Percentiles rank a stretch among this genome's conserved stretches.
phyloP scores from a whole-genome alignment of 1,284 basidiomycete genomes.

The Coniferiporia sulphurascens region DNA sequence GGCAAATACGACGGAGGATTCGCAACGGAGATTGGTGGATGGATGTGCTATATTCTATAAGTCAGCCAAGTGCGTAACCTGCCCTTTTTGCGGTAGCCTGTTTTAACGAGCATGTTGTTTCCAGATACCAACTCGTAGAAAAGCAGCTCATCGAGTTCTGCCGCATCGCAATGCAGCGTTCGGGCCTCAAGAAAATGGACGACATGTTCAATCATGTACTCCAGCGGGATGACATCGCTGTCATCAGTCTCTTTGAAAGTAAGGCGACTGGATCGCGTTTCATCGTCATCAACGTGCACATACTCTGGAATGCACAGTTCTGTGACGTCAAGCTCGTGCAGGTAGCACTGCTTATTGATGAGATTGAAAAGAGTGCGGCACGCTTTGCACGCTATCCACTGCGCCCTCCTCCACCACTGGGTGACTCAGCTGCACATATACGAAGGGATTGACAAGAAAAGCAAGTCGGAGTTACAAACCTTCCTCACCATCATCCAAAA shows the following conservation, averaged over 20 bases:
- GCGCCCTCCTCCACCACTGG: slow-evolving; percentile 31
- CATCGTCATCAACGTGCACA: slow-evolving; percentile 88
- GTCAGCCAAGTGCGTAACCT: too few relatives aligned
- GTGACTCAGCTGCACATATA: neutral
- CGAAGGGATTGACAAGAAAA: slow-evolving; percentile 15
- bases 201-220: slow-evolving; percentile 99
- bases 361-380: slow-evolving; percentile 85
- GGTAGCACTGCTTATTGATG: slow-evolving; percentile 87
- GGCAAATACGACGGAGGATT: slow-evolving; percentile 89
- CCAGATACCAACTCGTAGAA: too few relatives aligned
- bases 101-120: too few relatives aligned
- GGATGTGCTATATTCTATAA: too few relatives aligned
- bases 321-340: slow-evolving; percentile 98
- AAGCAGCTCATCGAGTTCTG: too few relatives aligned
- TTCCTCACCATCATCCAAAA: slow-evolving; percentile 67
- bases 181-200: slow-evolving; percentile 97
- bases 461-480: slow-evolving; percentile 41
- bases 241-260: slow-evolving; percentile 86
- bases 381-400: slow-evolving; percentile 85
- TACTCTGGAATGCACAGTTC: slow-evolving; percentile 92
- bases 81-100: too few relatives aligned
- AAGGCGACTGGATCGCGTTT: slow-evolving; percentile 82
- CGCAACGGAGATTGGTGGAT: slow-evolving; percentile 87
- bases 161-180: slow-evolving; percentile 86
- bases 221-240: too few relatives aligned